phyloP scores from a whole-genome alignment of 2,329 filamentous ascomycete species.

The Dactylellina leptospora region DNA sequence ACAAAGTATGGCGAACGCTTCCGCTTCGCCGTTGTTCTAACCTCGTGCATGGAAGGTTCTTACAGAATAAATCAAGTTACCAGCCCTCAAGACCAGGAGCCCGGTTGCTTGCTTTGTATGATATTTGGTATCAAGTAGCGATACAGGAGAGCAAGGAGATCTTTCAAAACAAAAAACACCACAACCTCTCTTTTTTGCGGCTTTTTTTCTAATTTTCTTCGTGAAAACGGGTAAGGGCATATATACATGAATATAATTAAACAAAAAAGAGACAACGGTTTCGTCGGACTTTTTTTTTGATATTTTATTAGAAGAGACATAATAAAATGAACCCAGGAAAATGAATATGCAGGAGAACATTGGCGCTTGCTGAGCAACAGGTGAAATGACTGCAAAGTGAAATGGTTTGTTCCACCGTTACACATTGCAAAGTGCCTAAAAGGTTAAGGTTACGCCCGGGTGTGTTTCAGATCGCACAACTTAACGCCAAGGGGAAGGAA shows the following conservation, averaged over 20 bases:
- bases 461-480: slow-evolving; percentile 44
- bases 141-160: slow-evolving; percentile 3
- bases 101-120: slow-evolving; percentile 1
- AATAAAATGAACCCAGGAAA: slow-evolving; percentile 39
- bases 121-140: slow-evolving; percentile 33
- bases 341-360: slow-evolving; percentile 43
- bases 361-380: slow-evolving; percentile 45
- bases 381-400: slow-evolving; percentile 26
- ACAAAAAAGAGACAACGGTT: slow-evolving; percentile 4
- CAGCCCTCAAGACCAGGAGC: neutral
- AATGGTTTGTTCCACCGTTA: slow-evolving; percentile 46
- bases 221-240: slow-evolving; percentile 16
- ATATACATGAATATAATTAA: slow-evolving; percentile 30
- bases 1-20: neutral
- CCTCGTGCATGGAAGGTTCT: slow-evolving; percentile 12
- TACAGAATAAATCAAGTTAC: neutral
- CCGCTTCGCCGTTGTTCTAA: slow-evolving; percentile 29
- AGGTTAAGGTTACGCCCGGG: slow-evolving; percentile 52
- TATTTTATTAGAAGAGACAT: slow-evolving; percentile 20
- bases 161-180: slow-evolving; percentile 24
- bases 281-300: slow-evolving; percentile 26
- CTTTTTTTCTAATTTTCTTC: slow-evolving; percentile 21
- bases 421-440: slow-evolving; percentile 48
- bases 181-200: slow-evolving; percentile 19
- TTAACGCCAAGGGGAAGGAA: slow-evolving; percentile 41